phyloP scores from a whole-genome alignment of 2,329 filamentous ascomycete species.

The Fusarium camptoceras region DNA sequence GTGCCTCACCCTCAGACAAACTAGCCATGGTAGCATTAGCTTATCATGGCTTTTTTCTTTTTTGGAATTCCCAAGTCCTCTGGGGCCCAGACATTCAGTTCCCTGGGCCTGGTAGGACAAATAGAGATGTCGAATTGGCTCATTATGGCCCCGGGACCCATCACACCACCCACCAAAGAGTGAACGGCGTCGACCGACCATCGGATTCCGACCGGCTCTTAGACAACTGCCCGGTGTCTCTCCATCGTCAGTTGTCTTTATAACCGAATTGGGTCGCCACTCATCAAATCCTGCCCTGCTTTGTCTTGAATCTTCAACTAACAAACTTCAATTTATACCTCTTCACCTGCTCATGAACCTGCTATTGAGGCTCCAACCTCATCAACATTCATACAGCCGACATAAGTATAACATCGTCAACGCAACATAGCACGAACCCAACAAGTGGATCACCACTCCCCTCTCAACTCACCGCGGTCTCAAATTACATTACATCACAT shows the following conservation, averaged over 20 bases:
- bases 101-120: conserved; percentile 31
- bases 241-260: conserved; percentile 44
- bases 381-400: conserved; percentile 32
- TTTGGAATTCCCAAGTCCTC: conserved; percentile 6
- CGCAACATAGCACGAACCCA: conserved; percentile 31
- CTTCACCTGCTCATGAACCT: conserved; percentile 43
- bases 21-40: conserved; percentile 28
- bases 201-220: conserved; percentile 47
- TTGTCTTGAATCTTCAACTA: conserved; percentile 16
- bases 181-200: conserved; percentile 41
- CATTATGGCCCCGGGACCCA: conserved; percentile 44
- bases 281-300: conserved; percentile 14
- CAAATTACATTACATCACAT: conserved; percentile 12
- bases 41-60: conserved; percentile 38
- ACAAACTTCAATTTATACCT: conserved; percentile 32
- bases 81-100: conserved; percentile 1
- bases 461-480: conserved; percentile 17
- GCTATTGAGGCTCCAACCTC: conserved; percentile 43
- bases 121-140: conserved; percentile 45
- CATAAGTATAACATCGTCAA: conserved; percentile 39
- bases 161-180: conserved; percentile 42
- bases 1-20: conserved; percentile 37
- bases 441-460: conserved; percentile 11
- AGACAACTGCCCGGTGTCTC: conserved; percentile 25
- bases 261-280: conserved; percentile 46